Conservation (phyloP, 306 rosid genomes). For the Carpinus fangiana region DNA sequence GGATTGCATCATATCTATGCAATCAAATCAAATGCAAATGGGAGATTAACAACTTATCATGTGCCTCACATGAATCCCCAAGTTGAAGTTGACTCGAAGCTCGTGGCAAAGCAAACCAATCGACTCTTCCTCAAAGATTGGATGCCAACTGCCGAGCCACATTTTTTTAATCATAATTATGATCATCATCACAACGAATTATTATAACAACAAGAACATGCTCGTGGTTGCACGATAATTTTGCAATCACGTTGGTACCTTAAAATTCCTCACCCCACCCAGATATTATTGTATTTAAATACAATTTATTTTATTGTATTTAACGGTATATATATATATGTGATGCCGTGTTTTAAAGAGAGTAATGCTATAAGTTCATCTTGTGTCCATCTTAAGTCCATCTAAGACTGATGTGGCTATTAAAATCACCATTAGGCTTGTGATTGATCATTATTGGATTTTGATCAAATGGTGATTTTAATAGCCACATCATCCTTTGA, state of each 20-base stretch:
- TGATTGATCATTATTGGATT: too few species aligned
- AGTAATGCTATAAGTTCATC: too few species aligned
- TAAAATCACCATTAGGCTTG: too few species aligned
- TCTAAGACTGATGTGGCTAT: too few species aligned
- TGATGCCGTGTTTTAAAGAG: too few species aligned
- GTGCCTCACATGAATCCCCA: conserved; percentile 32
- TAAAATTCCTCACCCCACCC: not conserved
- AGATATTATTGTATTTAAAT: not conserved
- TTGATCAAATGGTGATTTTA: too few species aligned
- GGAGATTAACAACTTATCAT: conserved; percentile 29
- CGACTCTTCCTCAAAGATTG: conserved; percentile 14
- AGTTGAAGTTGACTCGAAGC: conserved; percentile 10
- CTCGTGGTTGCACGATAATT: not conserved
- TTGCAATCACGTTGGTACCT: not conserved
- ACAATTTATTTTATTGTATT: not conserved
- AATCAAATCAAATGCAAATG: conserved; percentile 21
- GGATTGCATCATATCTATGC: conserved; percentile 35
- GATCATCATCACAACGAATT: not conserved
- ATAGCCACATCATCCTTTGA: too few species aligned
- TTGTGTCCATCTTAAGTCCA: too few species aligned
- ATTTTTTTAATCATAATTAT: not conserved
- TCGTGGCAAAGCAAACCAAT: not conserved
- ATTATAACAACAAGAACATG: not conserved
- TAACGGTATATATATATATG: too few species aligned
- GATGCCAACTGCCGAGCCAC: not conserved